Percentiles rank a stretch among this genome's conserved stretches.
Conservation (phyloP, 306 rosid species). For the Senna tora region DNA sequence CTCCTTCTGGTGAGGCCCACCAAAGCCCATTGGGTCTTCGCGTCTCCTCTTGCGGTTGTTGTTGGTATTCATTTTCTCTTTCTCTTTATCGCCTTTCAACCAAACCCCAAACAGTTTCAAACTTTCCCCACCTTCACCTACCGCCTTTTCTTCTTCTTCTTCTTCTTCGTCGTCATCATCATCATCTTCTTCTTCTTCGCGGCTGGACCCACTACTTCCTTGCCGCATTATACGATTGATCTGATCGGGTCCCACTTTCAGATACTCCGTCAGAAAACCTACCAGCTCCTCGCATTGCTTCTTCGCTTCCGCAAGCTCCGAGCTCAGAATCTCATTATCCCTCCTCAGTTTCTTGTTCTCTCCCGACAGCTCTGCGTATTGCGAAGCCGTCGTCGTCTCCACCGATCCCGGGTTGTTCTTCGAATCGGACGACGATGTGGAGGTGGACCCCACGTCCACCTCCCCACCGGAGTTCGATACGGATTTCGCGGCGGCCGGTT, state of each 20-base stretch:
- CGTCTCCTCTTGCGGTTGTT: constrained; percentile 47
- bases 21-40: constrained; percentile 46
- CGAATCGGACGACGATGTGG: constrained; percentile 56
- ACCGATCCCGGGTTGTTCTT: constrained; percentile 60
- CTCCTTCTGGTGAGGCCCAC: constrained; percentile 42
- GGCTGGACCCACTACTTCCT: constrained; percentile 55
- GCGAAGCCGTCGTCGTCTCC: constrained; percentile 39
- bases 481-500: constrained; percentile 24
- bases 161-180: constrained; percentile 33
- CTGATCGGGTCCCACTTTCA: constrained; percentile 69
- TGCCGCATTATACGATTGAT: constrained; percentile 56
- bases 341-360: constrained; percentile 73
- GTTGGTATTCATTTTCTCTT: constrained; percentile 26
- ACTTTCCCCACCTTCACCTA: constrained; percentile 43
- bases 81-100: constrained; percentile 52
- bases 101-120: constrained; percentile 91
- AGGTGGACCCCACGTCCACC: constrained; percentile 68
- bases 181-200: background rate
- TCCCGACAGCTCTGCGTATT: constrained; percentile 47
- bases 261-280: constrained; percentile 47
- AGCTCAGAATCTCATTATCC: constrained; percentile 65
- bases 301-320: constrained; percentile 62
- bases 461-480: constrained; percentile 69
- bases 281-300: constrained; percentile 71
- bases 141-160: constrained; percentile 6